Percentiles rank a stretch among this genome's conserved stretches.
phyloP scores from a whole-genome alignment of 805 yeast species.

The Ogataea nonfermentans region DNA sequence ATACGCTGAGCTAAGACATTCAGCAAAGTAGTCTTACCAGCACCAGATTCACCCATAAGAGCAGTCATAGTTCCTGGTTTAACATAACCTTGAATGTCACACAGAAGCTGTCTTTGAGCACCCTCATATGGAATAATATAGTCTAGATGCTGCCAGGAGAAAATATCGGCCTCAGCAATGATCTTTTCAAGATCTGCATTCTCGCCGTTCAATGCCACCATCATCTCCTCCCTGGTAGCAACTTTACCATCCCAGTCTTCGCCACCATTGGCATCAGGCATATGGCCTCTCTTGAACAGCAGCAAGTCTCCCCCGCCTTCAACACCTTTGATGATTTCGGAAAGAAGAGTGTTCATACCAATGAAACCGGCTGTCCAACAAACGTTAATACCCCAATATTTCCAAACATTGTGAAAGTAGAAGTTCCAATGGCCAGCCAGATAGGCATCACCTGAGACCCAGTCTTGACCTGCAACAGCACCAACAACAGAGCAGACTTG shows the following conservation, averaged over 20 bases:
- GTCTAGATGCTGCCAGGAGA: slow-evolving; percentile 61
- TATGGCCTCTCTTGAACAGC: slow-evolving; percentile 43
- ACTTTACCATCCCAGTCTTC: slow-evolving; percentile 39
- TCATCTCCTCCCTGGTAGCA: slow-evolving; percentile 31
- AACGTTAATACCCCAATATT: slow-evolving; percentile 62
- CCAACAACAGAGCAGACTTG: slow-evolving; percentile 55
- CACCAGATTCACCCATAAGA: slow-evolving; percentile 64
- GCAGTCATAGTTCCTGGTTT: slow-evolving; percentile 59
- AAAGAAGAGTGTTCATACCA: slow-evolving; percentile 24
- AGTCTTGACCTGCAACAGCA: slow-evolving; percentile 34
- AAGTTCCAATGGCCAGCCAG: slow-evolving; percentile 47
- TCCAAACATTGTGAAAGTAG: slow-evolving; percentile 64
- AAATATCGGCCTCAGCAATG: slow-evolving; percentile 38
- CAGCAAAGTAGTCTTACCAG: slow-evolving; percentile 59
- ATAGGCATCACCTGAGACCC: slow-evolving; percentile 54
- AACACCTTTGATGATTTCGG: slow-evolving; percentile 26
- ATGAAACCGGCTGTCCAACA: slow-evolving; percentile 33
- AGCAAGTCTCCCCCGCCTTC: slow-evolving; percentile 34
- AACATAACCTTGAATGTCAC: slow-evolving; percentile 43
- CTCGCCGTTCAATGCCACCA: slow-evolving; percentile 20
- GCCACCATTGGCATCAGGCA: slow-evolving; percentile 33
- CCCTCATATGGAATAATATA: slow-evolving; percentile 54
- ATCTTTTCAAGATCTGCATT: slow-evolving; percentile 18
- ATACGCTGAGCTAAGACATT: slow-evolving; percentile 52
- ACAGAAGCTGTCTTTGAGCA: slow-evolving; percentile 39